A percentile compares a stretch with the other conserved stretches of the same genome.
Conservation (phyloP, 2,329 filamentous ascomycete species). For the Stagonosporopsis vannaccii region DNA sequence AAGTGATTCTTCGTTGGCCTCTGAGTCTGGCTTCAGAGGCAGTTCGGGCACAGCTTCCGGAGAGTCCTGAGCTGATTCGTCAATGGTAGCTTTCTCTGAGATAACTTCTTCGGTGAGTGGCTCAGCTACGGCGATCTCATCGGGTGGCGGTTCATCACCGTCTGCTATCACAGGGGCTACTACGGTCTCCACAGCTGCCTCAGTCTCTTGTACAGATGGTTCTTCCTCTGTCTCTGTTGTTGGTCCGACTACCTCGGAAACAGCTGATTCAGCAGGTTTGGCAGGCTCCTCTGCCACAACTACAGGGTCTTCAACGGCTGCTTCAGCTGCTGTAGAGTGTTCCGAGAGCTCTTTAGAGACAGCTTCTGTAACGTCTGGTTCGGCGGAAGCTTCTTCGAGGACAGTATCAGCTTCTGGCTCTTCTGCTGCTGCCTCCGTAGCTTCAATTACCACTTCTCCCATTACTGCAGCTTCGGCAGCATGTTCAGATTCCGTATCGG, state of each 20-base stretch:
- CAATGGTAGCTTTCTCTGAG: too few relatives aligned
- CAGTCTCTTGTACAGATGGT: not conserved
- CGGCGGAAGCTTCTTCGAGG: not conserved
- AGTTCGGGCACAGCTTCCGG: conserved; percentile 1
- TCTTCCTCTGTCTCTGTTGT: not conserved
- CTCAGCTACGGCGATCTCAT: not conserved
- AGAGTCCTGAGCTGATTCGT: not conserved
- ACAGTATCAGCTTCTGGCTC: not conserved
- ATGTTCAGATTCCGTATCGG: not conserved
- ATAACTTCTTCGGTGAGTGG: not conserved
- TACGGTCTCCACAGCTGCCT: not conserved
- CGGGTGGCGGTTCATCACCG: not conserved
- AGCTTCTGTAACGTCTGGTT: not conserved
- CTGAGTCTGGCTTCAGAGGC: not conserved
- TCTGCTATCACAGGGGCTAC: not conserved
- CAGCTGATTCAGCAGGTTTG: not conserved
- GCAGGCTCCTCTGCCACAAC: not conserved
- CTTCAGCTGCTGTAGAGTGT: not conserved
- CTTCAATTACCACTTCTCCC: not conserved
- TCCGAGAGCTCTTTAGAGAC: not conserved
- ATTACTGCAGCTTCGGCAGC: not conserved
- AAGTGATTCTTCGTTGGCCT: not conserved
- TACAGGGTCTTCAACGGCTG: not conserved
- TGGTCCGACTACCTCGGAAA: not conserved
- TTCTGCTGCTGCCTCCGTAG: not conserved